Percentiles rank a stretch among this genome's conserved stretches.
Evolutionary conservation across 495 filamentous ascomycete genomes (phyloP).

Genomic region (Wilcoxina mikolae): DNA sequence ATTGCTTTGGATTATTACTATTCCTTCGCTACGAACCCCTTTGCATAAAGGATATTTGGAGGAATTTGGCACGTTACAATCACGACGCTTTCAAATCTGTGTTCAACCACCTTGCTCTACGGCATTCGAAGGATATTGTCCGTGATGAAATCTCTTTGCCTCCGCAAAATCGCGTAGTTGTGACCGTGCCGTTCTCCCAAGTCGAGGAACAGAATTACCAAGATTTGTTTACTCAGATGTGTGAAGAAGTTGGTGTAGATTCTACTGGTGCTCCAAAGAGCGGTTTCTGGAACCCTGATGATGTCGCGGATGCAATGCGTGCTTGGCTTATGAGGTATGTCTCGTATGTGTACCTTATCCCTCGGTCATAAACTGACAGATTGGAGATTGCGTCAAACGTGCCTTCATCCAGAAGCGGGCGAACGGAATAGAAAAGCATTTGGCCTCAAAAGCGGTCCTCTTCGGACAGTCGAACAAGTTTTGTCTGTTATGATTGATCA

Average conservation of each 20-base stretch:
- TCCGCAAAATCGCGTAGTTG: conserved; percentile 66
- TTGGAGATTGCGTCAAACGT: conserved; percentile 53
- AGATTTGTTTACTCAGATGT: conserved; percentile 57
- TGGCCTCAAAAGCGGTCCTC: conserved; percentile 46
- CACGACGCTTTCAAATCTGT: conserved; percentile 47
- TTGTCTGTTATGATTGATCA: conserved; percentile 80
- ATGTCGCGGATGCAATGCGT: conserved; percentile 35
- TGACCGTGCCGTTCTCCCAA: conserved; percentile 74
- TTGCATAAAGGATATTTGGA: conserved; percentile 35
- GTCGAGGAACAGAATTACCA: conserved; percentile 81
- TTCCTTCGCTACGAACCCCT: conserved; percentile 74
- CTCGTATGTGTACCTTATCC: background rate
- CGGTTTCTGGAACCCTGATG: conserved; percentile 47
- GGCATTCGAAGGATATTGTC: conserved; percentile 72
- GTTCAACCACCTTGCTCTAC: conserved; percentile 53
- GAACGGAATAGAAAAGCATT: conserved; percentile 51
- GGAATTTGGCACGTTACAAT: conserved; percentile 29
- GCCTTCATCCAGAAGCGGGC: conserved; percentile 70
- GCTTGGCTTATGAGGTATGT: conserved; percentile 42
- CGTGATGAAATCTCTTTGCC: conserved; percentile 58
- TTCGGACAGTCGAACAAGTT: conserved; percentile 71
- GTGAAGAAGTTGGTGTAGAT: conserved; percentile 49
- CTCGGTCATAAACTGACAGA: background rate
- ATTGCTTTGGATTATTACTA: conserved; percentile 50
- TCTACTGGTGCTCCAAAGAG: conserved; percentile 43